These are phyloP conservation scores for Ogataea degrootiae DNA, from an alignment of 805 yeast genomes.

Conservation along the genomic window DNA sequence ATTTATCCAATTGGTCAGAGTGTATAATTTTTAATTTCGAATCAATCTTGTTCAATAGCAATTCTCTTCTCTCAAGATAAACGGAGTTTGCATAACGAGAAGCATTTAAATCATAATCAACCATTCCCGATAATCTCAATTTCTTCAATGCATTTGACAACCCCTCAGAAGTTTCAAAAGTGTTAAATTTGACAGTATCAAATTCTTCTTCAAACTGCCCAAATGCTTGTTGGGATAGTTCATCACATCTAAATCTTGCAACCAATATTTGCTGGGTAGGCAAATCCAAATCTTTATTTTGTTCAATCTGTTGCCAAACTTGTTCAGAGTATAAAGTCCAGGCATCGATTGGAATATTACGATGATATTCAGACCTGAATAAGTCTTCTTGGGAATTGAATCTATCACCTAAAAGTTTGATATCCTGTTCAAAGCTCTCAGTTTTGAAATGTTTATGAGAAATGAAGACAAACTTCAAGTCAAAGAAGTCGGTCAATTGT, in stretches of 20 bases:
- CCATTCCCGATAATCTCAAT: constrained; percentile 44
- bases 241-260: constrained; percentile 92
- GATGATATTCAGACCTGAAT: constrained; percentile 71
- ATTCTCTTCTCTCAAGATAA: constrained; percentile 55
- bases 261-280: constrained; percentile 96
- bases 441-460: constrained; percentile 83
- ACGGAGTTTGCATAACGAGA: constrained; percentile 67
- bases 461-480: constrained; percentile 72
- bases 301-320: constrained; percentile 92
- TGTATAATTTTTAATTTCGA: constrained; percentile 40
- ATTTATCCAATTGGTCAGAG: constrained; percentile 33
- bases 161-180: constrained; percentile 23
- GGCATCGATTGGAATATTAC: constrained; percentile 88
- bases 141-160: constrained; percentile 40
- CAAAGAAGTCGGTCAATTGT: constrained; percentile 72
- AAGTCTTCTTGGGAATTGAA: constrained; percentile 41
- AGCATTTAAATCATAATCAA: constrained; percentile 63
- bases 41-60: constrained; percentile 46
- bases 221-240: constrained; percentile 58
- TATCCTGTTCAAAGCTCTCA: constrained; percentile 60
- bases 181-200: constrained; percentile 18
- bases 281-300: constrained; percentile 87
- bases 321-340: constrained; percentile 89
- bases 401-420: constrained; percentile 57
- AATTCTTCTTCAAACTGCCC: constrained; percentile 38